These are phyloP conservation scores for Hemerocallis citrina DNA, from an alignment of 106 monocot genomes.

Conservation along the genomic window DNA sequence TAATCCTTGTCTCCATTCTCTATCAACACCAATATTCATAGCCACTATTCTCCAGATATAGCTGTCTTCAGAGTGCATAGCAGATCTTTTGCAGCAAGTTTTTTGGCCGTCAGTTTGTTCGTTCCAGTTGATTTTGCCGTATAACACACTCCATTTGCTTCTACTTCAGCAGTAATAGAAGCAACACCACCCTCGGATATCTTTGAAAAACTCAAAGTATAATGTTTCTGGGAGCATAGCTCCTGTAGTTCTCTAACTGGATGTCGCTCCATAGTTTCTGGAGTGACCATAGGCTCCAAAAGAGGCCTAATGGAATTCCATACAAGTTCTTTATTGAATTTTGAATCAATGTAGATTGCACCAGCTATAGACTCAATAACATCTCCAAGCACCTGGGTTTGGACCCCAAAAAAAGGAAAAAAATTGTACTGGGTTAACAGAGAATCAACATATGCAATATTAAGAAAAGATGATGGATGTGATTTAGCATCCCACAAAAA, in stretches of 20 bases:
- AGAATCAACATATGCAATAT: too few species aligned
- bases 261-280: constrained; percentile 42
- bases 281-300: constrained; percentile 54
- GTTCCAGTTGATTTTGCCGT: constrained; percentile 13
- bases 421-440: too few species aligned
- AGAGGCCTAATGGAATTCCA: constrained; percentile 49
- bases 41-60: not conserved
- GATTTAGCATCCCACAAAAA: too few species aligned
- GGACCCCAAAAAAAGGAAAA: too few species aligned
- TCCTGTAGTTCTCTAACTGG: constrained; percentile 50
- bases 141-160: constrained; percentile 12
- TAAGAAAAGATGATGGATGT: too few species aligned
- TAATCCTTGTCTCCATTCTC: too few species aligned
- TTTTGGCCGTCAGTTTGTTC: constrained; percentile 26
- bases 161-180: constrained; percentile 22
- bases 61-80: constrained; percentile 15
- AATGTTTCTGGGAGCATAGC: constrained; percentile 28
- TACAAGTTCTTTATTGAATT: constrained; percentile 31
- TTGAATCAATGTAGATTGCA: constrained; percentile 51
- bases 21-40: not conserved
- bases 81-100: constrained; percentile 23
- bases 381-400: constrained; percentile 55
- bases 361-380: constrained; percentile 64
- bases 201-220: not conserved
- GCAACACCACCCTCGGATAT: constrained; percentile 6